phyloP scores from a whole-genome alignment of 2,329 filamentous ascomycete genomes.

The Aureobasidium pullulans region DNA sequence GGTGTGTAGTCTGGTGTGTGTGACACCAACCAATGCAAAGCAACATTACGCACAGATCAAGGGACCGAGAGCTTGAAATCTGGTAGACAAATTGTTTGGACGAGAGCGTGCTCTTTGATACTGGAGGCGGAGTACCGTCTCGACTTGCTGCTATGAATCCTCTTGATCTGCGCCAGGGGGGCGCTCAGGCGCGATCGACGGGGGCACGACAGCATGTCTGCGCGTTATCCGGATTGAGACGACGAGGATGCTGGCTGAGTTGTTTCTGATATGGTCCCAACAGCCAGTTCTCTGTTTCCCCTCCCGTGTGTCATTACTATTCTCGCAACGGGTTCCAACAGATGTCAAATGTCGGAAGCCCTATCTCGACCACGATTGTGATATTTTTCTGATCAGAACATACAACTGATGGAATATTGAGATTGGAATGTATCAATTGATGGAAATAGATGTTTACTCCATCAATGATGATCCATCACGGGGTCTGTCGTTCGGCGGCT shows the following conservation, averaged over 20 bases:
- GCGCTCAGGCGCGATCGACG: background rate
- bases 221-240: constrained; percentile 8
- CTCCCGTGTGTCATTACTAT: background rate
- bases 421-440: background rate
- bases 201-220: background rate
- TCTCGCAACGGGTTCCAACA: background rate
- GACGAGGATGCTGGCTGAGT: background rate
- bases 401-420: background rate
- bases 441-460: background rate
- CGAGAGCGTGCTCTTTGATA: background rate
- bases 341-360: constrained; percentile 6
- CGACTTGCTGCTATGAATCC: background rate
- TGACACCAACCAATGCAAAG: constrained; percentile 6
- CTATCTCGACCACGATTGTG: background rate
- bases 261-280: constrained; percentile 5
- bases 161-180: constrained; percentile 4
- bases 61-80: background rate
- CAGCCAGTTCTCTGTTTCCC: background rate
- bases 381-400: background rate
- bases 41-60: constrained; percentile 11
- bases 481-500: background rate
- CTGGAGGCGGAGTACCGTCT: background rate
- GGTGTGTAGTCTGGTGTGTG: background rate
- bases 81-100: constrained; percentile 11
- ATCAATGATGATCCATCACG: background rate